Base-by-base conservation (phyloP, 1,284 basidiomycete genomes). In the Ceratobasidium sp. region DNA sequence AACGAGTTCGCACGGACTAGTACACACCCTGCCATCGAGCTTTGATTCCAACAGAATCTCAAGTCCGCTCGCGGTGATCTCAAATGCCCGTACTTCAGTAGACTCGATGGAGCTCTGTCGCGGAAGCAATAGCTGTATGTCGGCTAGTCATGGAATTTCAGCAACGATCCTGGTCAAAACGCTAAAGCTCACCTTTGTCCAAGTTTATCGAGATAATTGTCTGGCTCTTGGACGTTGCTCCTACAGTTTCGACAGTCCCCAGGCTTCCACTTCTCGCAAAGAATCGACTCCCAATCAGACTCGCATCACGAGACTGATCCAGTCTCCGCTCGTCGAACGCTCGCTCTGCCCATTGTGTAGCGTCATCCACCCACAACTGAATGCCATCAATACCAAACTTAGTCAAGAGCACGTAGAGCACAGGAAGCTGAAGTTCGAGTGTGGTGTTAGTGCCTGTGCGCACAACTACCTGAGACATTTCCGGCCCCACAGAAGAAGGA, bases 331-430 rank as follows among this genome's bases (percentile, higher is more conserved):
- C 81, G 0, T 80, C 79, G 67, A 82, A 82, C 0, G 82, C 80
- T 0, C 80, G 80, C 54, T 84, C 92, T 1, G 90, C 80, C 76
- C 92, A 87, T 79, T 93, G 93, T 5, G 90, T 85, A 27, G 91
- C 81, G 80, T 97, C 95, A 80, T 98, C 96, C 8, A 90, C 91
- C 86, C 93, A 94, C 78, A 91, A 91, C 81, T 97, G 95, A 19
- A 98, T 81, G 14, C 89, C 89, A 80, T 97, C 93, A 8, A 96
- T 81, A 1, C 84, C 78, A 6, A 83, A 79, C 80, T 95, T 95
- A 3, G 88, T 86, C 64, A 96, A 79, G 64, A 88, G 84, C 24
- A 89, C 82, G 78, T 90, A 86, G 5, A 93, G 82, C 1, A 90
- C 90, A 14, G 95, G 93, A 29, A 96, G 82, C 53, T 89, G 84